These are phyloP conservation scores for Thecaphora frezii DNA, from an alignment of 1,284 basidiomycete genomes.

Conservation along the genomic window DNA sequence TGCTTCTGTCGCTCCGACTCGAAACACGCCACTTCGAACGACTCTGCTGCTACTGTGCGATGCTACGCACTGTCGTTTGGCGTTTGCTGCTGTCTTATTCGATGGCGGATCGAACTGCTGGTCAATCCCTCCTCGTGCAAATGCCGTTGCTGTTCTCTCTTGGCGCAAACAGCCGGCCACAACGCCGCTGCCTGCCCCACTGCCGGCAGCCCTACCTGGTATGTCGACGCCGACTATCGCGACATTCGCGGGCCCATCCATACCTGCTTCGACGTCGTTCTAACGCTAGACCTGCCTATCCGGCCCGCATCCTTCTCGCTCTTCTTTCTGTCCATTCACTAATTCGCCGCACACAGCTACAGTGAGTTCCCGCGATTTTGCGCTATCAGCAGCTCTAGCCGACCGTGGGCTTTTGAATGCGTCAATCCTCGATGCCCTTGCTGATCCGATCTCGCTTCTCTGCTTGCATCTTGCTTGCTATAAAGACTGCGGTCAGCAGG, in stretches of 20 bases:
- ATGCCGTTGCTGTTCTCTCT: slow-evolving; percentile 1
- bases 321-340: background rate
- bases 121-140: slow-evolving; percentile 1
- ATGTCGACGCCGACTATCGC: slow-evolving; percentile 6
- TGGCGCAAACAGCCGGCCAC: slow-evolving; percentile 43
- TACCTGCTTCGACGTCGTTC: no score
- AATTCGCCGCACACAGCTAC: slow-evolving; percentile 9
- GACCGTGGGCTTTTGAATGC: no score
- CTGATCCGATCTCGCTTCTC: background rate
- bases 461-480: background rate
- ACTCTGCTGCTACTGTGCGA: background rate
- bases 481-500: slow-evolving; percentile 52
- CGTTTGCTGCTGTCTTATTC: no score
- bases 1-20: no score
- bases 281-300: no score
- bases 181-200: slow-evolving; percentile 53
- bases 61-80: no score
- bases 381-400: no score
- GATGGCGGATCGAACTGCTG: no score
- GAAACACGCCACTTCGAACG: background rate
- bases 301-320: no score
- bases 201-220: slow-evolving; percentile 52
- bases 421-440: background rate
- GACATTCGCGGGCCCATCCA: background rate
- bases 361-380: slow-evolving; percentile 8